These are phyloP conservation scores for Ascochyta pisi DNA, from an alignment of 2,329 filamentous ascomycete species.

Conservation along the genomic window DNA sequence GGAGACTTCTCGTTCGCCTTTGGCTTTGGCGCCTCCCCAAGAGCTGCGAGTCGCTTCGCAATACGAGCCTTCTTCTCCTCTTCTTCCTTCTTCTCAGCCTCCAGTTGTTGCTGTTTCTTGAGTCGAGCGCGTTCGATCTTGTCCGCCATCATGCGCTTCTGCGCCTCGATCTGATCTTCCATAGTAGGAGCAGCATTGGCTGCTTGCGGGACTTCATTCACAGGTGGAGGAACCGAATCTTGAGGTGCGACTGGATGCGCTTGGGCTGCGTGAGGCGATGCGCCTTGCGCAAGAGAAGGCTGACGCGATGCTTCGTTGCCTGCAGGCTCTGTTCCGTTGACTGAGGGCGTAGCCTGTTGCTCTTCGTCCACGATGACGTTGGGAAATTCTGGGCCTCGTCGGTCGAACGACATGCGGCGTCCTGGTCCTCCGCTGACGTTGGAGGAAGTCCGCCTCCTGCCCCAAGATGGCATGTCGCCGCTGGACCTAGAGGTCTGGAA, in stretches of 20 bases:
- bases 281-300: conserved; percentile 30
- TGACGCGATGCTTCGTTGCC: conserved; percentile 33
- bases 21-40: conserved; percentile 63
- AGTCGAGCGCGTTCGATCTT: conserved; percentile 71
- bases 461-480: conserved; percentile 68
- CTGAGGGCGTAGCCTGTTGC: conserved; percentile 40
- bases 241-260: conserved; percentile 46
- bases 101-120: conserved; percentile 63
- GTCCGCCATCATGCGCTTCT: conserved; percentile 73
- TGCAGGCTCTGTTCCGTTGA: conserved; percentile 36
- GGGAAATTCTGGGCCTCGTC: conserved; percentile 51
- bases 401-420: conserved; percentile 67
- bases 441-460: conserved; percentile 83
- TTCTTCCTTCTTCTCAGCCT: conserved; percentile 73
- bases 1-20: conserved; percentile 49
- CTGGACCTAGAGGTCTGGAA: conserved; percentile 82
- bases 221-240: conserved; percentile 41
- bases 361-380: conserved; percentile 35
- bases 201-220: conserved; percentile 29
- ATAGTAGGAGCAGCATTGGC: conserved; percentile 54
- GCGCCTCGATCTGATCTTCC: conserved; percentile 69
- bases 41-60: conserved; percentile 72
- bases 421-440: conserved; percentile 87
- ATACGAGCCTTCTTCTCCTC: conserved; percentile 75
- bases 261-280: conserved; percentile 42